A percentile compares a stretch with the other conserved stretches of the same genome.
phyloP scores from a whole-genome alignment of 2,329 filamentous ascomycete species.

The Ophiostoma piceae region DNA sequence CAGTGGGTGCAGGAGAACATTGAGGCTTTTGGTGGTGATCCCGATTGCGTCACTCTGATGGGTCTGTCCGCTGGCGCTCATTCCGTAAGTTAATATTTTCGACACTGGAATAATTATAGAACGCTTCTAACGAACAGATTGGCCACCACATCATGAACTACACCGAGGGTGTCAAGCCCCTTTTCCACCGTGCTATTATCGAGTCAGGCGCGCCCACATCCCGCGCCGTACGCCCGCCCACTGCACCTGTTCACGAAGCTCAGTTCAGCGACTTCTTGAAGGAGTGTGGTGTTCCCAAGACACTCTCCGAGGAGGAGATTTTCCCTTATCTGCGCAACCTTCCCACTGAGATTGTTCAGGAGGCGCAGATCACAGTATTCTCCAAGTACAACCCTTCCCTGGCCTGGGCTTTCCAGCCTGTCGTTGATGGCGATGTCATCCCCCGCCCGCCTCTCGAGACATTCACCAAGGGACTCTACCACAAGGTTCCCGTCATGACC shows the following conservation, averaged over 20 bases:
- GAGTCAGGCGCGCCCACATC: slow-evolving; percentile 40
- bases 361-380: slow-evolving; percentile 36
- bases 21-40: slow-evolving; percentile 27
- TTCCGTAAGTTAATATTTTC: neutral
- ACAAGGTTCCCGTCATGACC: slow-evolving; percentile 39
- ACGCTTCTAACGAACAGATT: slow-evolving; percentile 37
- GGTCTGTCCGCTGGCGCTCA: slow-evolving; percentile 27
- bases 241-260: slow-evolving; percentile 46
- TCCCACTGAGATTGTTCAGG: slow-evolving; percentile 31
- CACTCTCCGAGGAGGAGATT: slow-evolving; percentile 41
- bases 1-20: slow-evolving; percentile 28
- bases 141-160: slow-evolving; percentile 49
- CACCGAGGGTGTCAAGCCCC: slow-evolving; percentile 35
- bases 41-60: slow-evolving; percentile 23
- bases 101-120: neutral
- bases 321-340: slow-evolving; percentile 42
- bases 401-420: slow-evolving; percentile 51
- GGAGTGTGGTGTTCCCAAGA: slow-evolving; percentile 43
- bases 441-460: slow-evolving; percentile 30
- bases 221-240: slow-evolving; percentile 37
- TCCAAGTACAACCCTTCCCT: slow-evolving; percentile 35
- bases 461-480: slow-evolving; percentile 30
- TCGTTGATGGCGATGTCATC: slow-evolving; percentile 39
- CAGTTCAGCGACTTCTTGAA: slow-evolving; percentile 44
- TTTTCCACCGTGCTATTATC: slow-evolving; percentile 37